These are phyloP conservation scores for Chrysanthemum lavandulifolium DNA, from an alignment of 129 eudicot species.

Conservation along the genomic window DNA sequence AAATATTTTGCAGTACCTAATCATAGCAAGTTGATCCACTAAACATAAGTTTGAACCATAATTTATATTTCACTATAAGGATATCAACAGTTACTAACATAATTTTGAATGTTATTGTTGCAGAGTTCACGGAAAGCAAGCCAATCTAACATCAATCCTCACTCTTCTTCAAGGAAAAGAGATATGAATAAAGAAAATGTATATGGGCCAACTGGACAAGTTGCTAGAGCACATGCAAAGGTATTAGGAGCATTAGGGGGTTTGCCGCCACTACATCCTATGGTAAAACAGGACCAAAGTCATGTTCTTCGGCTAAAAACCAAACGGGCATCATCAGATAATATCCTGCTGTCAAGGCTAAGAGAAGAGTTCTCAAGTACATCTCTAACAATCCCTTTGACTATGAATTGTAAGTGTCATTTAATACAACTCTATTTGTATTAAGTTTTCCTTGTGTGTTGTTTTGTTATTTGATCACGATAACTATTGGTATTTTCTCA, in stretches of 20 bases:
- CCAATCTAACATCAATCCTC: slow-evolving; percentile 20
- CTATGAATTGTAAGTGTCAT: background rate
- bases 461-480: no score
- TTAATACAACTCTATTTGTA: no score
- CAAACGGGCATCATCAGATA: slow-evolving; percentile 52
- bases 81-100: slow-evolving; percentile 13
- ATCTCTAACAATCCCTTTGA: slow-evolving; percentile 47
- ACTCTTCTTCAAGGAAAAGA: slow-evolving; percentile 34
- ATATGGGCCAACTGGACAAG: slow-evolving; percentile 40
- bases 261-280: slow-evolving; percentile 55
- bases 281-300: slow-evolving; percentile 29
- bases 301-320: slow-evolving; percentile 34
- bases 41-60: background rate
- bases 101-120: slow-evolving; percentile 23
- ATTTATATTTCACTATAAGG: background rate
- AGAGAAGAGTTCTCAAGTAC: slow-evolving; percentile 74
- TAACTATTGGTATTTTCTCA: no score
- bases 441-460: no score
- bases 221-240: slow-evolving; percentile 82
- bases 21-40: background rate
- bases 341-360: slow-evolving; percentile 41
- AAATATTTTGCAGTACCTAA: slow-evolving; percentile 1
- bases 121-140: slow-evolving; percentile 33
- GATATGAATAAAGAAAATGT: slow-evolving; percentile 61
- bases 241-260: slow-evolving; percentile 45